Evolutionary conservation across 73 alveolate genomes (phyloP).

Genomic region (Paraurostyla sp.): DNA sequence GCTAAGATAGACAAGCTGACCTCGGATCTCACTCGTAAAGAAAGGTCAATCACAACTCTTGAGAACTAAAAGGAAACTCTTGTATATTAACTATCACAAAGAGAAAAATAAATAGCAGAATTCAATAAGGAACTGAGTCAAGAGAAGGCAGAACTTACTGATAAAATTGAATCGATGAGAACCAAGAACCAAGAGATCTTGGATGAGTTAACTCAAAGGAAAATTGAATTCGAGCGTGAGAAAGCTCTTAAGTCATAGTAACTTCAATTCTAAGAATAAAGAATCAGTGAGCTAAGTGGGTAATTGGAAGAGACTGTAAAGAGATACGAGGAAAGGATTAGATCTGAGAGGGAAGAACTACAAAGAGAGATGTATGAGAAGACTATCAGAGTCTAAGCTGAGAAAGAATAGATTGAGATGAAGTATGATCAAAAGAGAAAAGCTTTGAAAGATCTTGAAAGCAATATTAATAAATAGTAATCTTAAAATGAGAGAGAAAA

Average conservation of each 20-base stretch:
- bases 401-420: constrained; percentile 39
- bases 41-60: constrained; percentile 69
- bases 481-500: constrained; percentile 39
- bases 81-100: constrained; percentile 63
- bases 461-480: background rate
- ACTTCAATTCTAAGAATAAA: constrained; percentile 83
- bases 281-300: constrained; percentile 69
- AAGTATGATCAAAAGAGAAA: constrained; percentile 62
- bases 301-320: constrained; percentile 9
- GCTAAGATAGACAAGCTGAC: constrained; percentile 69
- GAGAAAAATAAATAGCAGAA: constrained; percentile 69
- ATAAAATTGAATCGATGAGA: constrained; percentile 78
- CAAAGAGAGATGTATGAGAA: constrained; percentile 27
- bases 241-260: constrained; percentile 79
- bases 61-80: constrained; percentile 68
- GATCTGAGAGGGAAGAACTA: constrained; percentile 20
- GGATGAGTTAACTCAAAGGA: constrained; percentile 83
- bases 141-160: constrained; percentile 72
- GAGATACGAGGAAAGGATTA: constrained; percentile 64
- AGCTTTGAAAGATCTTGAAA: constrained; percentile 55
- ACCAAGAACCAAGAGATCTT: constrained; percentile 70
- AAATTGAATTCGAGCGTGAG: constrained; percentile 82
- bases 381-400: constrained; percentile 6
- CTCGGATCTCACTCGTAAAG: constrained; percentile 65
- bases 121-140: constrained; percentile 55